Conservation (phyloP, 768 basidiomycete species). For the Boletus insuetus region DNA sequence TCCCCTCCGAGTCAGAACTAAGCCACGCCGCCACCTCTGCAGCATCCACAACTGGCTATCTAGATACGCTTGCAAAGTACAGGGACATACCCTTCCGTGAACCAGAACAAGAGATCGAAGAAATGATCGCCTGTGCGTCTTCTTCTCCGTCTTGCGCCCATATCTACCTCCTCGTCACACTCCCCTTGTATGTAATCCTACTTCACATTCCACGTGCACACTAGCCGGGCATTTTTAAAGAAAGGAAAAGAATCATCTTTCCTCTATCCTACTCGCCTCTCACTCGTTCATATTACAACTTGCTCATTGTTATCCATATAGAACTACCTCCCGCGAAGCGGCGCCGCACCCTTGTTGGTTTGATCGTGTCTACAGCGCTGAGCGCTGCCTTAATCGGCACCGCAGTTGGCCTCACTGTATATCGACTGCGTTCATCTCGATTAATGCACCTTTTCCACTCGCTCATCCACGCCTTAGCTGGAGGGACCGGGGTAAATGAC, state of each 20-base stretch:
- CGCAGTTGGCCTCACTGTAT: constrained; percentile 84
- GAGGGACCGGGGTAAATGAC: constrained; percentile 65
- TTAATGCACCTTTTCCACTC: not conserved
- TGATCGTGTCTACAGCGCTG: constrained; percentile 80
- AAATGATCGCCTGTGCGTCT: constrained; percentile 44
- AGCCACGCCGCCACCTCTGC: constrained; percentile 51
- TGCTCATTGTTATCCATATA: constrained; percentile 54
- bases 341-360: constrained; percentile 73
- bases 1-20: constrained; percentile 56
- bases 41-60: constrained; percentile 58
- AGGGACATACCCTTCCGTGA: constrained; percentile 35
- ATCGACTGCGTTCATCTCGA: constrained; percentile 54
- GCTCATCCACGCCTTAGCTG: too few relatives aligned
- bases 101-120: constrained; percentile 44
- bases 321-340: constrained; percentile 76
- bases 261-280: too few relatives aligned
- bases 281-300: constrained; percentile 32
- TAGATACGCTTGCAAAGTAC: constrained; percentile 68
- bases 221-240: constrained; percentile 8
- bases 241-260: constrained; percentile 12
- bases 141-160: constrained; percentile 23
- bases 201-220: constrained; percentile 14
- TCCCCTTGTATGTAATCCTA: constrained; percentile 17
- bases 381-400: constrained; percentile 84
- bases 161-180: constrained; percentile 8